Evolutionary conservation across 257 asterid genomes (phyloP).

Genomic region (Echium plantagineum): DNA sequence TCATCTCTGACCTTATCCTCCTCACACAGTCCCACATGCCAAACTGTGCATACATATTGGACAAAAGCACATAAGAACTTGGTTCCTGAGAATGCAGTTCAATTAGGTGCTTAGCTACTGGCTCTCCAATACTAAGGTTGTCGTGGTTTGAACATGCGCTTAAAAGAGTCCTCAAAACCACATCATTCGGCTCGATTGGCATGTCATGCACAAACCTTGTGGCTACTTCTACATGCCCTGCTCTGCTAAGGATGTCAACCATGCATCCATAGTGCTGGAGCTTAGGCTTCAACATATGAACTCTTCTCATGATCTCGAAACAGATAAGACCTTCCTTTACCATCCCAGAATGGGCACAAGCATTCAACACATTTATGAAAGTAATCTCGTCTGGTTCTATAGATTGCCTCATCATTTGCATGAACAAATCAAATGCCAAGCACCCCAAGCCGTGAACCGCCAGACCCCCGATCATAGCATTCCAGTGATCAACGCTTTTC

Average conservation of each 20-base stretch:
- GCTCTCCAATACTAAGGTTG: constrained; percentile 39
- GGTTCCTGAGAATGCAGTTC: constrained; percentile 34
- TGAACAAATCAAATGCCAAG: constrained; percentile 55
- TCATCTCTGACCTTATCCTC: constrained; percentile 47
- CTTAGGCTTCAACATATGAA: constrained; percentile 46
- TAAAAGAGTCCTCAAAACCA: constrained; percentile 54
- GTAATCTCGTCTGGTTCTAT: constrained; percentile 66
- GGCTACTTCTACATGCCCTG: constrained; percentile 59
- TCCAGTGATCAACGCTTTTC: constrained; percentile 60
- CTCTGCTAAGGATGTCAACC: constrained; percentile 70
- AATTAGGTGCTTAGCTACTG: constrained; percentile 41
- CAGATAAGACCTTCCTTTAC: constrained; percentile 73
- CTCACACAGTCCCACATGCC: constrained; percentile 66
- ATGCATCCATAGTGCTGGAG: constrained; percentile 78
- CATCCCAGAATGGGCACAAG: constrained; percentile 82
- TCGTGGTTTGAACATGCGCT: constrained; percentile 57
- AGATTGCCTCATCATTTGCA: constrained; percentile 49
- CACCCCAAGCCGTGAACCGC: constrained; percentile 71
- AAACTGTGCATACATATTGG: constrained; percentile 60
- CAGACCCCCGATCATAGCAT: constrained; percentile 81
- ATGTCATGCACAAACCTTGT: constrained; percentile 44
- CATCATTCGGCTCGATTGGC: constrained; percentile 70
- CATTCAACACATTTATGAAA: constrained; percentile 55
- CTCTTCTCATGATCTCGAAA: constrained; percentile 65
- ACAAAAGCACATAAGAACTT: constrained; percentile 59